Percentiles rank a stretch among this genome's conserved stretches.
Evolutionary conservation across 495 filamentous ascomycete genomes (phyloP).

Genomic region (Glarea lozoyensis): DNA sequence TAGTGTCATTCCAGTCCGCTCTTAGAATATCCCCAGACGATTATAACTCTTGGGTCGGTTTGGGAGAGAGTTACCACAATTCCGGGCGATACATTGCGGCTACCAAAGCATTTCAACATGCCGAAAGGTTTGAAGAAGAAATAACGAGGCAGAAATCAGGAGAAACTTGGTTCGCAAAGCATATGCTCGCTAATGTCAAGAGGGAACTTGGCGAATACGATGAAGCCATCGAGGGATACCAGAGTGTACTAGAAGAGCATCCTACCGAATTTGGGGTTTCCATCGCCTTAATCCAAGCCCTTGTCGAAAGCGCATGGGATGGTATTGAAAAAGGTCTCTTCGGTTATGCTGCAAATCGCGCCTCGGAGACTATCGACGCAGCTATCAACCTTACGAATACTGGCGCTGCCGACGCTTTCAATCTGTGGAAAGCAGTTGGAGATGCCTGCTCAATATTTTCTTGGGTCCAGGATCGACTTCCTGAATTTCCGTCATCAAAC

Average conservation of each 20-base stretch:
- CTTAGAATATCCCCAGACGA: constrained; percentile 72
- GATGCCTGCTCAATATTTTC: constrained; percentile 82
- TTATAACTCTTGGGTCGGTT: constrained; percentile 91
- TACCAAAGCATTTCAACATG: constrained; percentile 81
- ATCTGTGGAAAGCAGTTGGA: constrained; percentile 89
- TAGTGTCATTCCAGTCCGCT: constrained; percentile 87
- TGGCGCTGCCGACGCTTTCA: constrained; percentile 67
- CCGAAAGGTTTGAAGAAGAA: constrained; percentile 57
- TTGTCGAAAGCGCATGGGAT: constrained; percentile 71
- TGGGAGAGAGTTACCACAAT: constrained; percentile 93
- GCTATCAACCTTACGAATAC: constrained; percentile 41
- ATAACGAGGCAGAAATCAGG: constrained; percentile 30
- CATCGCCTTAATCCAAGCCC: constrained; percentile 77
- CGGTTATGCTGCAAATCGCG: constrained; percentile 63
- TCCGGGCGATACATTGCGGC: constrained; percentile 88
- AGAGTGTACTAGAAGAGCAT: constrained; percentile 53
- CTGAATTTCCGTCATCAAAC: constrained; percentile 45
- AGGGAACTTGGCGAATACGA: constrained; percentile 86
- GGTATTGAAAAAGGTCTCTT: constrained; percentile 75
- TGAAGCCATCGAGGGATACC: constrained; percentile 68
- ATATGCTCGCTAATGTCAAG: constrained; percentile 94
- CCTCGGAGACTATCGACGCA: constrained; percentile 47
- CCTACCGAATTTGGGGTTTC: constrained; percentile 76
- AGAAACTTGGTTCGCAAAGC: constrained; percentile 86
- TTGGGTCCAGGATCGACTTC: constrained; percentile 55